These are phyloP conservation scores for Fragaria iinumae DNA, from an alignment of 306 rosid species.

Conservation along the genomic window DNA sequence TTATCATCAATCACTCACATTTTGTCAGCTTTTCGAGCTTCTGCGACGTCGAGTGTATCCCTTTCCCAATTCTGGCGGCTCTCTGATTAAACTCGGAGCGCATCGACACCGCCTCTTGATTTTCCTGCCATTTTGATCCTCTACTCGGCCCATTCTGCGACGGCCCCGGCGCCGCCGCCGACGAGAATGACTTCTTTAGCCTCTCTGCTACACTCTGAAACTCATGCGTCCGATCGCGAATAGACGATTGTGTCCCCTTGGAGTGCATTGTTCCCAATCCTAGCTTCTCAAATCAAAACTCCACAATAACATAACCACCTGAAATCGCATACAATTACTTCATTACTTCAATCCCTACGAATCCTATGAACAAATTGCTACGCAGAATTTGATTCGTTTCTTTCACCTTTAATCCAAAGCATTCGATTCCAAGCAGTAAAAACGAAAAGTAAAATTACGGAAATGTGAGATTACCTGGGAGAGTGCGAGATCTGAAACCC, in stretches of 20 bases:
- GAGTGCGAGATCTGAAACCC: slow-evolving; percentile 45
- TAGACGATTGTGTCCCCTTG: slow-evolving; percentile 68
- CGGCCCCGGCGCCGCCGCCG: slow-evolving; percentile 37
- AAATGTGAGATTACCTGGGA: slow-evolving; percentile 29
- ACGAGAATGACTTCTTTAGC: slow-evolving; percentile 61
- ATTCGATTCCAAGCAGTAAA: not conserved
- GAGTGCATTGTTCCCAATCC: slow-evolving; percentile 43
- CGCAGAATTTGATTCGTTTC: not conserved
- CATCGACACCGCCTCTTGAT: slow-evolving; percentile 56
- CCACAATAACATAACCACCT: slow-evolving; percentile 39
- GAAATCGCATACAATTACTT: slow-evolving; percentile 16
- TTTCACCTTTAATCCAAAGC: not conserved
- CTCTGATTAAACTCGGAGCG: slow-evolving; percentile 82
- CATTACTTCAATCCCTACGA: slow-evolving; percentile 1
- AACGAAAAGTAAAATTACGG: not conserved
- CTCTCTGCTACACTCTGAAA: slow-evolving; percentile 69
- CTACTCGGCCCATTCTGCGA: slow-evolving; percentile 53
- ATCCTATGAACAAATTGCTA: not conserved
- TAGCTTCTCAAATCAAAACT: slow-evolving; percentile 24
- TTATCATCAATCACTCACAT: slow-evolving; percentile 47
- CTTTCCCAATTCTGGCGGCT: slow-evolving; percentile 87
- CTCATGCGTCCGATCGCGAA: slow-evolving; percentile 83
- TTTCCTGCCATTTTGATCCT: slow-evolving; percentile 69
- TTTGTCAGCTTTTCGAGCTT: slow-evolving; percentile 88
- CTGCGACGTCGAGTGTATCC: slow-evolving; percentile 92